Conservation (phyloP, 192 early-diverging fungal genomes). For the Cetraspora pellucida region DNA sequence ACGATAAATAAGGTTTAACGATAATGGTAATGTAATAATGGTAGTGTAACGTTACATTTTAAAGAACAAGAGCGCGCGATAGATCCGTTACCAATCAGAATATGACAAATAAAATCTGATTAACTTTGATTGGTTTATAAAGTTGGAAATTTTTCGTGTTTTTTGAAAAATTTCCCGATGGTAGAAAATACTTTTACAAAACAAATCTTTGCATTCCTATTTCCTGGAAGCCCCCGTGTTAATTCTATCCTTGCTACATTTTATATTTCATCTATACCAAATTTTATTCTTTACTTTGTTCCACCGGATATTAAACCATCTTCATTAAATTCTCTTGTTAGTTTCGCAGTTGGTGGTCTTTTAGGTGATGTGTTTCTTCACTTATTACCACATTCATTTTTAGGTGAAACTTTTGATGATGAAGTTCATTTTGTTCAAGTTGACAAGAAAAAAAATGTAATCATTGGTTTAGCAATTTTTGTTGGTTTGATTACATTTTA, state of each 20-base stretch:
- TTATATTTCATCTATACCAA: constrained; percentile 83
- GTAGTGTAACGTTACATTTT: too few relatives aligned
- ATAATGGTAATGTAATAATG: too few relatives aligned
- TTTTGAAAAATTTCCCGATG: too few relatives aligned
- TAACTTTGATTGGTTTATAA: too few relatives aligned
- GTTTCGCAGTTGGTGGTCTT: constrained; percentile 86
- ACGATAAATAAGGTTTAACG: too few relatives aligned
- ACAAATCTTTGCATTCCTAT: constrained; percentile 54
- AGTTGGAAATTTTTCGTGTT: too few relatives aligned
- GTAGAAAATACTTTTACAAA: constrained; percentile 41
- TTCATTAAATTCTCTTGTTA: constrained; percentile 73
- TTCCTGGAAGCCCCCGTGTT: constrained; percentile 58
- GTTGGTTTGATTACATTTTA: constrained; percentile 75
- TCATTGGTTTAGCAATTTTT: constrained; percentile 78
- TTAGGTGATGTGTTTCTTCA: constrained; percentile 87
- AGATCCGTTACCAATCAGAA: too few relatives aligned
- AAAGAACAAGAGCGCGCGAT: too few relatives aligned
- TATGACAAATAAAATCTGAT: too few relatives aligned
- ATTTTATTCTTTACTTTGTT: constrained; percentile 77
- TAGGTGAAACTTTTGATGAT: constrained; percentile 49
- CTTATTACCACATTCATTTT: constrained; percentile 76
- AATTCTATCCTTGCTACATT: constrained; percentile 73
- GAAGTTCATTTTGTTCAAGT: constrained; percentile 45
- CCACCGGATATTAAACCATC: constrained; percentile 63
- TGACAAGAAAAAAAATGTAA: constrained; percentile 58